Evolutionary conservation across 2,329 filamentous ascomycete species (phyloP).

Genomic region (Diplodia intermedia): DNA sequence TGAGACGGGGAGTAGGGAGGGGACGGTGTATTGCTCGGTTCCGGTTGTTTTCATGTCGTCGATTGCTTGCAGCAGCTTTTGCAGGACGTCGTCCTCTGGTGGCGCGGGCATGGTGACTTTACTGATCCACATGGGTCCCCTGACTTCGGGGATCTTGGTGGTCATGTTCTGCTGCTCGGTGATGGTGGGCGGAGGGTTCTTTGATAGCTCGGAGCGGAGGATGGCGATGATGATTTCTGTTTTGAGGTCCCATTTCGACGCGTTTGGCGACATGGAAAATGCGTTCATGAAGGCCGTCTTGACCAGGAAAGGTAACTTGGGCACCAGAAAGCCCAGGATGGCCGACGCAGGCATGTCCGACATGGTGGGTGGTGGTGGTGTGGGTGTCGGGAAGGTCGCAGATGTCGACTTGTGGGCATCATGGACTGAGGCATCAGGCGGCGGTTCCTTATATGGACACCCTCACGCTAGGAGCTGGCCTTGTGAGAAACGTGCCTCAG

Average conservation of each 20-base stretch:
- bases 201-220: constrained; percentile 60
- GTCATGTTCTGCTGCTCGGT: constrained; percentile 64
- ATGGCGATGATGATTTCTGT: constrained; percentile 76
- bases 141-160: constrained; percentile 70
- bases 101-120: constrained; percentile 70
- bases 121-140: constrained; percentile 82
- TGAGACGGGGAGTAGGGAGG: constrained; percentile 65
- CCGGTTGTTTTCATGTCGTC: constrained; percentile 57
- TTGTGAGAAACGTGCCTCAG: constrained; percentile 1
- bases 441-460: neutral
- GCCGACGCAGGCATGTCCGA: constrained; percentile 46
- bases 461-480: neutral
- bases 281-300: constrained; percentile 68
- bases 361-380: neutral
- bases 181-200: constrained; percentile 39
- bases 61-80: constrained; percentile 65
- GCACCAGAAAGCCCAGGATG: constrained; percentile 44
- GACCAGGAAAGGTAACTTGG: constrained; percentile 64
- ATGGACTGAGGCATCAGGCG: constrained; percentile 3
- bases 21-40: constrained; percentile 52
- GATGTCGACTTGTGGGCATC: neutral
- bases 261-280: constrained; percentile 71
- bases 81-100: constrained; percentile 61
- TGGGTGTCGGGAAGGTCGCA: neutral
- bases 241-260: constrained; percentile 78